phyloP scores from a whole-genome alignment of 768 basidiomycete species.

The Leccinum imitatum region DNA sequence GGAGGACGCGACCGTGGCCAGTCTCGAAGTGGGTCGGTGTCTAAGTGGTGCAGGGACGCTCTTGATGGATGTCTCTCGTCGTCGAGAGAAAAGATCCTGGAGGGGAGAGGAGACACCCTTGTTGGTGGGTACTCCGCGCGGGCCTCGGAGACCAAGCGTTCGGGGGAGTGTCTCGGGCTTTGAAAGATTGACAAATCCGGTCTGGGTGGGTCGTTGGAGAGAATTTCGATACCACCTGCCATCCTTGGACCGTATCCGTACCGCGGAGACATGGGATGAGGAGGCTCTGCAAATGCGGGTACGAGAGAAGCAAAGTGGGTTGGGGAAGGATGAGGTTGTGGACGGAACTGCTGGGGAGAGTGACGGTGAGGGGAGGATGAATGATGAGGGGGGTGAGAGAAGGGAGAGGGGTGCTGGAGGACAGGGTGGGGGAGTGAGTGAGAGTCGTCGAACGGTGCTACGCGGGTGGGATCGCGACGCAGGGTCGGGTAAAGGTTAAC shows the following conservation, averaged over 20 bases:
- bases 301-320: not conserved
- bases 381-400: slow-evolving; percentile 13
- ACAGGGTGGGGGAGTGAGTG: slow-evolving; percentile 6
- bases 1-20: slow-evolving; percentile 9
- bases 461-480: slow-evolving; percentile 18
- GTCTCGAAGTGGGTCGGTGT: slow-evolving; percentile 1
- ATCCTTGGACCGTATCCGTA: slow-evolving; percentile 26
- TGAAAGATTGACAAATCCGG: slow-evolving; percentile 16
- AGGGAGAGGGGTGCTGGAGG: slow-evolving; percentile 13
- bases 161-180: slow-evolving; percentile 14
- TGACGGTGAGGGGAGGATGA: slow-evolving; percentile 22
- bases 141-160: slow-evolving; percentile 15
- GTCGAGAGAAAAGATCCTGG: slow-evolving; percentile 1
- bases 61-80: slow-evolving; percentile 9
- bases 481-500: slow-evolving; percentile 22
- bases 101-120: slow-evolving; percentile 14
- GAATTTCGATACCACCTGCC: slow-evolving; percentile 28
- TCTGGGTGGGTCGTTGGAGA: slow-evolving; percentile 18
- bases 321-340: slow-evolving; percentile 16
- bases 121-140: slow-evolving; percentile 11
- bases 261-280: slow-evolving; percentile 17
- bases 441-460: slow-evolving; percentile 11
- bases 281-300: slow-evolving; percentile 1
- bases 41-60: not conserved
- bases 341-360: slow-evolving; percentile 18